Conservation (phyloP, 805 yeast genomes). For the Lipomyces spencermartinsiae region DNA sequence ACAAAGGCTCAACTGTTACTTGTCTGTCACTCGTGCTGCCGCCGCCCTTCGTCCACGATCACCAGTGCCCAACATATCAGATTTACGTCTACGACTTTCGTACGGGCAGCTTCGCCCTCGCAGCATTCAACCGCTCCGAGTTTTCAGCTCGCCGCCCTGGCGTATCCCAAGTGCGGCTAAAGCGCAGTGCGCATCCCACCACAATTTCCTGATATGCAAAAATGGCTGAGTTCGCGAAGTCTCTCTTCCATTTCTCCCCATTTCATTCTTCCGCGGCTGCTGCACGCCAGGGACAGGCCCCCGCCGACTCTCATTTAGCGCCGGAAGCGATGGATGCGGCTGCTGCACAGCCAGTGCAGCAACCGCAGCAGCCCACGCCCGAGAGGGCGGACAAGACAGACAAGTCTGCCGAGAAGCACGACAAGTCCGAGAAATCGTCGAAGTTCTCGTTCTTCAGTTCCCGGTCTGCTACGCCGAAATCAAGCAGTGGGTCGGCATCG, state of each 20-base stretch:
- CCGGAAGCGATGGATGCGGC: background rate
- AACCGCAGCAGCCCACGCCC: conserved; percentile 1
- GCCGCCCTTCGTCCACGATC: background rate
- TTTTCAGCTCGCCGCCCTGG: conserved; percentile 15
- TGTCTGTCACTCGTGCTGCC: background rate
- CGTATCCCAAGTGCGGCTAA: conserved; percentile 11
- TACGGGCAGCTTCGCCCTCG: background rate
- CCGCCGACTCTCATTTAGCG: background rate
- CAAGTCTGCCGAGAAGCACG: background rate
- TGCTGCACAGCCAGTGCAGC: conserved; percentile 12
- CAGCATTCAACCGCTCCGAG: background rate
- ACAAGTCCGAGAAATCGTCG: conserved; percentile 13
- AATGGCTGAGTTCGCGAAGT: conserved; percentile 39
- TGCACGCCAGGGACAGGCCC: background rate
- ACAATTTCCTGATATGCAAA: conserved; percentile 1
- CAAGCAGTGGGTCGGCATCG: conserved; percentile 20
- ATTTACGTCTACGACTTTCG: background rate
- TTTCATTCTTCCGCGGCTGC: conserved; percentile 25
- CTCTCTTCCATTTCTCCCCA: conserved; percentile 36
- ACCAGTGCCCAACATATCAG: background rate
- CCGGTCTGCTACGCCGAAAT: conserved; percentile 23
- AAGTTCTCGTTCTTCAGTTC: conserved; percentile 29
- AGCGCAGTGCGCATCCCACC: conserved; percentile 9
- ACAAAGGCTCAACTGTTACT: background rate
- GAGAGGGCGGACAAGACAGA: conserved; percentile 5